Percentiles rank a stretch among this genome's conserved stretches.
Conservation (phyloP, 2,329 filamentous ascomycete species). For the Celoporthe dispersa region DNA sequence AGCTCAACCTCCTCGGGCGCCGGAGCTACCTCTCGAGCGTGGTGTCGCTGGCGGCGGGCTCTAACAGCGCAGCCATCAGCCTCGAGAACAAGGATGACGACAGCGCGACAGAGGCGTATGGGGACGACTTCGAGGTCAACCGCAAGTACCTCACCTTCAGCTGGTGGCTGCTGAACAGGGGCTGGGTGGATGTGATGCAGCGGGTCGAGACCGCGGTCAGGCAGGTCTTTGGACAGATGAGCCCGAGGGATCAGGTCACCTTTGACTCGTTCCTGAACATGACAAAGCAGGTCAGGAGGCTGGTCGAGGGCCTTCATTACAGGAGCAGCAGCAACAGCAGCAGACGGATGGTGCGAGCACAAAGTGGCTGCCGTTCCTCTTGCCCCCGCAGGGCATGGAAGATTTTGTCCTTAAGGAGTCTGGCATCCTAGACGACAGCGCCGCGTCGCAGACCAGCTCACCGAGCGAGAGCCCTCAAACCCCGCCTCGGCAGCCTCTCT, state of each 20-base stretch:
- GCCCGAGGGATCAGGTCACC: slow-evolving; percentile 85
- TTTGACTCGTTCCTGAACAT: slow-evolving; percentile 80
- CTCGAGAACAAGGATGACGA: slow-evolving; percentile 95
- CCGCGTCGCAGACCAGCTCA: slow-evolving; percentile 38
- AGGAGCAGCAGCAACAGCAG: slow-evolving; percentile 3
- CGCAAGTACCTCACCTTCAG: slow-evolving; percentile 93
- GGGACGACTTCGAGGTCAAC: slow-evolving; percentile 95
- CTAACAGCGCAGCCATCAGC: slow-evolving; percentile 76
- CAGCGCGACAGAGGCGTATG: slow-evolving; percentile 78
- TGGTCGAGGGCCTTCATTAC: slow-evolving; percentile 65
- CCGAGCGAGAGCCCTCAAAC: slow-evolving; percentile 34
- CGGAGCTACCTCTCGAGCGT: slow-evolving; percentile 96
- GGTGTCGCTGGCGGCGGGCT: slow-evolving; percentile 82
- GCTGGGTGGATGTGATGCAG: slow-evolving; percentile 81
- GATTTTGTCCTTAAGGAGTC: slow-evolving; percentile 84
- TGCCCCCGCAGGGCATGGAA: slow-evolving; percentile 80
- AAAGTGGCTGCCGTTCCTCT: slow-evolving; percentile 82
- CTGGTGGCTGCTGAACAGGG: slow-evolving; percentile 95
- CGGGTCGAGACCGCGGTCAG: slow-evolving; percentile 85
- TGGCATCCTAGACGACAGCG: slow-evolving; percentile 67
- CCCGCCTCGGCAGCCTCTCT: slow-evolving; percentile 63
- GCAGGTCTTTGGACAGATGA: slow-evolving; percentile 86
- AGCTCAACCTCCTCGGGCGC: slow-evolving; percentile 94
- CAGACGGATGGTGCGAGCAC: slow-evolving; percentile 43
- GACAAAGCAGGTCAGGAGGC: slow-evolving; percentile 80